Conservation (phyloP, 140 eudicot genomes). For the Ambrosia hybrid region DNA sequence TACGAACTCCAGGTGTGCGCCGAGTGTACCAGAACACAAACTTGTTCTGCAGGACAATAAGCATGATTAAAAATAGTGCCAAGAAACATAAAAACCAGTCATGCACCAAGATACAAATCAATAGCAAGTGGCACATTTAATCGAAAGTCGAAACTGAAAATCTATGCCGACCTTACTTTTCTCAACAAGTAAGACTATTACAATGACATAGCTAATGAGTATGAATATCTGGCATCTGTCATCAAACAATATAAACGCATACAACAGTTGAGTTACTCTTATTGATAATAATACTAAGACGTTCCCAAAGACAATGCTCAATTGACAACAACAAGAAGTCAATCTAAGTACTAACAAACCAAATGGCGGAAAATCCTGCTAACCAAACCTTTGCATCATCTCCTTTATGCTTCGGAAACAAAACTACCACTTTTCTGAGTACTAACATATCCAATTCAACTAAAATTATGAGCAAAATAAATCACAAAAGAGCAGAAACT, state of each 20-base stretch:
- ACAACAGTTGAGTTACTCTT: not conserved
- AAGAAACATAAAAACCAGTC: not conserved
- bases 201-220: not conserved
- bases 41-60: constrained; percentile 56
- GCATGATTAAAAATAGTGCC: not conserved
- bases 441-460: not conserved
- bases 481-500: too few species aligned
- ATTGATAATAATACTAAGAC: not conserved
- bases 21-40: constrained; percentile 98
- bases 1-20: constrained; percentile 90
- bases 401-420: not conserved
- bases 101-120: constrained; percentile 6
- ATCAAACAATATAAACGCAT: constrained; percentile 10
- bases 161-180: not conserved
- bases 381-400: not conserved
- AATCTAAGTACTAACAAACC: not conserved
- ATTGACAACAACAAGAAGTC: not conserved
- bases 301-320: not conserved
- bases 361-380: not conserved
- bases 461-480: not conserved
- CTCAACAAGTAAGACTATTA: not conserved
- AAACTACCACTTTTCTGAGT: not conserved
- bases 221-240: not conserved
- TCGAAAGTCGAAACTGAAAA: constrained; percentile 22
- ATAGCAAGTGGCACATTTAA: constrained; percentile 8